Evolutionary conservation across 441 rosid species (phyloP).

Genomic region (Pelargonium fulgidum): DNA sequence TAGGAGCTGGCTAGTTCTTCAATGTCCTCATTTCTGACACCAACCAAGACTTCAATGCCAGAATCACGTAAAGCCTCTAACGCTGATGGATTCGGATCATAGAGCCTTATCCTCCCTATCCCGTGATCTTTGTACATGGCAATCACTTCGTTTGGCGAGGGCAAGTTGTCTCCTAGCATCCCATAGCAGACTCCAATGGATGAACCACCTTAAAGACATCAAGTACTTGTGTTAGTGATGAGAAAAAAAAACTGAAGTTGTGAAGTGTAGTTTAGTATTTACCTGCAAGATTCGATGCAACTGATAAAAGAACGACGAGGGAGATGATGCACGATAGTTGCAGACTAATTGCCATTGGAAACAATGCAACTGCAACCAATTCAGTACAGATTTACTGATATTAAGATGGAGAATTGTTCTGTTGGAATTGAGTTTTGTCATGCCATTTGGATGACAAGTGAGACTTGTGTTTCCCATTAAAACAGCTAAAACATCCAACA

Average conservation of each 20-base stretch:
- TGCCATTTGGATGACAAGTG: neutral
- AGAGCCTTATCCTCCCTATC: slow-evolving; percentile 17
- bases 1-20: neutral
- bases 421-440: neutral
- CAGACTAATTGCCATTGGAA: neutral
- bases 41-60: slow-evolving; percentile 5
- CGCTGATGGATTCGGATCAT: neutral
- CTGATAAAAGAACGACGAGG: neutral
- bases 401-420: no score
- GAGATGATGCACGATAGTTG: neutral
- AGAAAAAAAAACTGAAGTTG: neutral
- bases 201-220: neutral
- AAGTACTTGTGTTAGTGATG: neutral
- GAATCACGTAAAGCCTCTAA: neutral
- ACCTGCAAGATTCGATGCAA: neutral
- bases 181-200: slow-evolving; percentile 17
- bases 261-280: neutral
- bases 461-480: neutral
- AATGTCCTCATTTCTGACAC: slow-evolving; percentile 2
- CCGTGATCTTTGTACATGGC: slow-evolving; percentile 6
- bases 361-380: no score
- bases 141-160: slow-evolving; percentile 12
- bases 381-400: no score
- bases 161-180: slow-evolving; percentile 9
- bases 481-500: neutral